Conservation (phyloP, 257 asterid genomes). For the Lycium ferocissimum region DNA sequence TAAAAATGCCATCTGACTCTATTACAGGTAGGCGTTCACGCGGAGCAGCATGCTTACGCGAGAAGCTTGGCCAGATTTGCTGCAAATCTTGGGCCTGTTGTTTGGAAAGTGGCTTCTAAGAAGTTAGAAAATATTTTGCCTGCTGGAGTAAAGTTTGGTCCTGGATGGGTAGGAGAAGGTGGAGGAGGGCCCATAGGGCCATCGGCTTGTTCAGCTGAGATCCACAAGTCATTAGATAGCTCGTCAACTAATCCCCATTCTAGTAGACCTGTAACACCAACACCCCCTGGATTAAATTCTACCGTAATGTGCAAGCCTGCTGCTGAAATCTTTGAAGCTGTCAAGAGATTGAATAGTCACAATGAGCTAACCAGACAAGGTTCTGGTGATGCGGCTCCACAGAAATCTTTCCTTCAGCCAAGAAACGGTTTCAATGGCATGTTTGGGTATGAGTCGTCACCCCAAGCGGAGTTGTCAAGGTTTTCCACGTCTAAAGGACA, state of each 20-base stretch:
- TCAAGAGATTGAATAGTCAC: slow-evolving; percentile 62
- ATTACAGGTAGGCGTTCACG: slow-evolving; percentile 79
- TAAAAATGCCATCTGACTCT: slow-evolving; percentile 12
- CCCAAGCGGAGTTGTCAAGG: slow-evolving; percentile 39
- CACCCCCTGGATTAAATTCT: slow-evolving; percentile 48
- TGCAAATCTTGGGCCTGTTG: slow-evolving; percentile 83
- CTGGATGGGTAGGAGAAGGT: slow-evolving; percentile 91
- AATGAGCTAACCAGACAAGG: slow-evolving; percentile 49
- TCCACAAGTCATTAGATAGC: slow-evolving; percentile 48
- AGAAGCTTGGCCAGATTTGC: slow-evolving; percentile 88
- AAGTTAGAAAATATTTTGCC: slow-evolving; percentile 66
- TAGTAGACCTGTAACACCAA: slow-evolving; percentile 46
- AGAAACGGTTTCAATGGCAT: slow-evolving; percentile 61
- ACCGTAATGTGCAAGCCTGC: slow-evolving; percentile 43
- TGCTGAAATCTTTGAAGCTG: slow-evolving; percentile 63
- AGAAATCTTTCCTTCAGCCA: slow-evolving; percentile 47
- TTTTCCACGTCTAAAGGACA: slow-evolving; percentile 37
- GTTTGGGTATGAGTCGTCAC: slow-evolving; percentile 46
- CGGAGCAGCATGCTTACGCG: slow-evolving; percentile 77
- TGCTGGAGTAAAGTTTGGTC: slow-evolving; percentile 71
- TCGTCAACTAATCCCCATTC: slow-evolving; percentile 42
- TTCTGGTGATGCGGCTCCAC: slow-evolving; percentile 49
- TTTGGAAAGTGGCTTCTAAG: slow-evolving; percentile 80
- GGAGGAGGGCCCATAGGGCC: slow-evolving; percentile 54
- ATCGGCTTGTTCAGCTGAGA: slow-evolving; percentile 47